Percentiles rank a stretch among this genome's conserved stretches.
These are phyloP conservation scores for Wallacemonas sp. DNA, from an alignment of 208 protist genomes.

Conservation along the genomic window DNA sequence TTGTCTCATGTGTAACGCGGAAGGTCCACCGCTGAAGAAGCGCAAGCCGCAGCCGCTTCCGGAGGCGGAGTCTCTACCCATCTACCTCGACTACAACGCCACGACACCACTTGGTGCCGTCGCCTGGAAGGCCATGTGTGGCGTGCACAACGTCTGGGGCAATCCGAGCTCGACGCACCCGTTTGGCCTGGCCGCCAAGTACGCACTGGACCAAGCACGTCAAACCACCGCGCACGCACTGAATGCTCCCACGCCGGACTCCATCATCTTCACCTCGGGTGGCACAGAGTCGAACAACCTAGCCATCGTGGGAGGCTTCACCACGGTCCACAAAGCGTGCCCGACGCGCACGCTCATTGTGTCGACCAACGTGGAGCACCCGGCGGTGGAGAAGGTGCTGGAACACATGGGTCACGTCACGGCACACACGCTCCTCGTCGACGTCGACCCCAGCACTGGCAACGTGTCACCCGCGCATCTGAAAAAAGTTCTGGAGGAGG, in stretches of 20 bases:
- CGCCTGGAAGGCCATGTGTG: constrained; percentile 75
- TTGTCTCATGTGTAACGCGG: constrained; percentile 61
- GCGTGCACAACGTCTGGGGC: constrained; percentile 69
- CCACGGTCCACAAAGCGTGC: constrained; percentile 30
- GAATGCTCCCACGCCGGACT: constrained; percentile 34
- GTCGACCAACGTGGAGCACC: constrained; percentile 83
- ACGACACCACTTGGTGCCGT: constrained; percentile 89
- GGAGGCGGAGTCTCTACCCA: constrained; percentile 58
- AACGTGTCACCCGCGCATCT: not conserved
- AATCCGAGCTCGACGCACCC: constrained; percentile 91
- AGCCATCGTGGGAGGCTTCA: constrained; percentile 78
- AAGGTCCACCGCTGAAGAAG: constrained; percentile 67
- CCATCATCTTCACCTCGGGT: constrained; percentile 93
- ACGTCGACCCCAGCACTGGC: constrained; percentile 17
- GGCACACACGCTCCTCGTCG: constrained; percentile 30
- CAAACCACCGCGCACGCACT: constrained; percentile 54
- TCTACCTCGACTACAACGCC: constrained; percentile 95
- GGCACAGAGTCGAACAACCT: constrained; percentile 95
- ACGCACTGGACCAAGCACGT: constrained; percentile 76
- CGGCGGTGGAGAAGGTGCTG: constrained; percentile 85
- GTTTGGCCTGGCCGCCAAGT: constrained; percentile 84
- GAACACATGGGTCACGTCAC: constrained; percentile 49
- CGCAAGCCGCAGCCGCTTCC: constrained; percentile 54
- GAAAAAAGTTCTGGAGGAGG: constrained; percentile 17
- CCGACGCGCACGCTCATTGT: constrained; percentile 55